Percentiles rank a stretch among this genome's conserved stretches.
Evolutionary conservation across 192 early-diverging fungal genomes (phyloP).

Genomic region (Allomyces macrogynus): DNA sequence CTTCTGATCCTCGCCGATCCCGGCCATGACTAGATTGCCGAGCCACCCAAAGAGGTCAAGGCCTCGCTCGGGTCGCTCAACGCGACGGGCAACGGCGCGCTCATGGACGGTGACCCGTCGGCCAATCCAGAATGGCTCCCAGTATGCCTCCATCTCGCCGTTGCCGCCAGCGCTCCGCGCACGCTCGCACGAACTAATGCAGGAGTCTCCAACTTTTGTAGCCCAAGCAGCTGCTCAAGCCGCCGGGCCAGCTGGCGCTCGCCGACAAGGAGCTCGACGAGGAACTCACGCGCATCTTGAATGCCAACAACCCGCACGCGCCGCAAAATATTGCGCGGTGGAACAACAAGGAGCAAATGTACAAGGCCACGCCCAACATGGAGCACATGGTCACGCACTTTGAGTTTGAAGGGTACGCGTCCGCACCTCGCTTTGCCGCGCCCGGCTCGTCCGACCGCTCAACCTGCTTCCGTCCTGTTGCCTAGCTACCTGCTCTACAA

Average conservation of each 20-base stretch:
- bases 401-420: constrained; percentile 35
- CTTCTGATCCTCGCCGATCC: too few species aligned
- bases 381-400: constrained; percentile 38
- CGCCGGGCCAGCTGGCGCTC: constrained; percentile 27
- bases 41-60: background rate
- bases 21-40: background rate
- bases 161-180: too few species aligned
- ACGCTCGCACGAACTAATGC: too few species aligned
- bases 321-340: constrained; percentile 42
- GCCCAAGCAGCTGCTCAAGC: constrained; percentile 40
- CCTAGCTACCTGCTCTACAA: constrained; percentile 1
- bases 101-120: constrained; percentile 4
- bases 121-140: constrained; percentile 34
- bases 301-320: constrained; percentile 43
- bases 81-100: background rate
- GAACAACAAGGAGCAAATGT: constrained; percentile 29
- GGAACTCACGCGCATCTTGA: constrained; percentile 37
- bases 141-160: constrained; percentile 9
- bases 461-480: too few species aligned
- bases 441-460: background rate
- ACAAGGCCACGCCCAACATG: constrained; percentile 36
- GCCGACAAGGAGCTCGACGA: constrained; percentile 34
- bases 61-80: background rate
- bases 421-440: too few species aligned
- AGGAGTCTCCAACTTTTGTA: too few species aligned